A percentile compares a stretch with the other conserved stretches of the same genome.
Evolutionary conservation across 768 basidiomycete genomes (phyloP).

Genomic region (Trichaptum fuscoviolaceum): DNA sequence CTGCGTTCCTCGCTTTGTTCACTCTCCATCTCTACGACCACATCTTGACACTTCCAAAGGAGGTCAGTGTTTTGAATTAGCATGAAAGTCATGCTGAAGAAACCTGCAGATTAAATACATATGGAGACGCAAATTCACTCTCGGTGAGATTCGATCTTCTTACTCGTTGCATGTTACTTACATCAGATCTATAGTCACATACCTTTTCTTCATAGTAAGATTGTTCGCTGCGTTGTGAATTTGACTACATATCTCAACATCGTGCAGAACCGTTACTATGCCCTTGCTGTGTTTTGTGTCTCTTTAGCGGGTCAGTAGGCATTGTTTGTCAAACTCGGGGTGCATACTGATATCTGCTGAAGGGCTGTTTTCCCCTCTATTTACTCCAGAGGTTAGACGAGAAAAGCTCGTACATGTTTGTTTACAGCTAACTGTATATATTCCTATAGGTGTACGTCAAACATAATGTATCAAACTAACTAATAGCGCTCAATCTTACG

Average conservation of each 20-base stretch:
- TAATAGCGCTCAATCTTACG: background rate
- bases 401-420: background rate
- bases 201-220: background rate
- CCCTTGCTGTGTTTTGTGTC: background rate
- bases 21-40: background rate
- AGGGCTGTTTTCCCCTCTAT: background rate
- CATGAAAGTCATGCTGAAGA: background rate
- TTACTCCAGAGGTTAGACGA: background rate
- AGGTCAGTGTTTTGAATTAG: background rate
- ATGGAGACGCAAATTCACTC: background rate
- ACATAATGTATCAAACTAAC: too few species aligned
- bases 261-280: background rate
- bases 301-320: background rate
- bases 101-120: background rate
- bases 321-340: background rate
- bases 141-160: too few species aligned
- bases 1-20: background rate
- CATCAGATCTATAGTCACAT: background rate
- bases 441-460: background rate
- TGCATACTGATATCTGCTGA: background rate
- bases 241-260: background rate
- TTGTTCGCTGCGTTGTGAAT: background rate
- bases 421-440: background rate
- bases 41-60: background rate
- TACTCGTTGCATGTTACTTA: background rate